Conservation (phyloP, 495 filamentous ascomycete genomes). For the Penicillium desertorum region DNA sequence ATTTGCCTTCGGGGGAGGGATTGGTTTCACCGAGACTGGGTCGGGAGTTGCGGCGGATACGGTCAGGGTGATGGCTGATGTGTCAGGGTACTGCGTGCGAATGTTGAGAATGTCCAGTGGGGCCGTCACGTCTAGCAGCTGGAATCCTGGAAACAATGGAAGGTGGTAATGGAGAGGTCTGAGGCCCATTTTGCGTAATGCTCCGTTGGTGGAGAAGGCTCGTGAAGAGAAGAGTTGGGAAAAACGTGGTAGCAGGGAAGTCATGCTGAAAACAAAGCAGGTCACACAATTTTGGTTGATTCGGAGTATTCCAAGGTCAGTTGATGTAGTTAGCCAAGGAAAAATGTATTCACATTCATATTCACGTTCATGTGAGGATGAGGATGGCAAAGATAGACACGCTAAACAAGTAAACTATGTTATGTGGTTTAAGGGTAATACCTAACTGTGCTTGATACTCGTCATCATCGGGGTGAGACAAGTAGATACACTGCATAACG, state of each 20-base stretch:
- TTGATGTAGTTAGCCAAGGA: not conserved
- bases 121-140: conserved; percentile 8
- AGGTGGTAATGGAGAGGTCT: conserved; percentile 13
- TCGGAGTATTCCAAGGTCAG: not conserved
- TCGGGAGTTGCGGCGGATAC: conserved; percentile 9
- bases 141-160: conserved; percentile 13
- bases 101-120: conserved; percentile 16
- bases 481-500: not conserved
- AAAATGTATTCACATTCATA: not conserved
- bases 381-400: not conserved
- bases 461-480: not conserved
- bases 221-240: not conserved
- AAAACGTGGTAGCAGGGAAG: conserved; percentile 1
- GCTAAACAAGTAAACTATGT: not conserved
- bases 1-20: not conserved
- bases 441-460: not conserved
- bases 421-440: not conserved
- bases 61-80: conserved; percentile 9
- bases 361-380: no score
- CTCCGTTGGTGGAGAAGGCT: not conserved
- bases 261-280: not conserved
- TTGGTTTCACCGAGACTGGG: conserved; percentile 13
- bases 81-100: conserved; percentile 6
- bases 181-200: conserved; percentile 7
- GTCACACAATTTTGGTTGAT: not conserved